phyloP scores from a whole-genome alignment of 495 filamentous ascomycete species.

The Daldinia grandis region DNA sequence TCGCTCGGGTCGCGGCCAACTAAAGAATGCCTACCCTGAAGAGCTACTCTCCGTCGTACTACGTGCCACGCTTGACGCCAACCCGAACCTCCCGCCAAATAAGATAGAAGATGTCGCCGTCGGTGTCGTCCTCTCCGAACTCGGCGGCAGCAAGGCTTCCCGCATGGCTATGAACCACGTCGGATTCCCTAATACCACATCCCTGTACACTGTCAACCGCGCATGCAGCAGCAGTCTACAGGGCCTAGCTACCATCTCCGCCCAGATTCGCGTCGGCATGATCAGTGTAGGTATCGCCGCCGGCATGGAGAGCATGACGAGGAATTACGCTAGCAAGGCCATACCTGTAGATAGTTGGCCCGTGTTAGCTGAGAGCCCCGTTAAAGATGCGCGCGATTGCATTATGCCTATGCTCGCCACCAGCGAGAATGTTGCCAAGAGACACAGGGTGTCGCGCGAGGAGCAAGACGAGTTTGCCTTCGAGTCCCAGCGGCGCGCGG shows the following conservation, averaged over 20 bases:
- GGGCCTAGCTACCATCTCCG: conserved; percentile 73
- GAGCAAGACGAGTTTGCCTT: conserved; percentile 89
- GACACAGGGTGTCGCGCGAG: conserved; percentile 74
- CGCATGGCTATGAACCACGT: conserved; percentile 89
- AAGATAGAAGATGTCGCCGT: conserved; percentile 82
- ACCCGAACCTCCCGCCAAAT: conserved; percentile 76
- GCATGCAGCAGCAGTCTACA: conserved; percentile 83
- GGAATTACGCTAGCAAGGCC: conserved; percentile 83
- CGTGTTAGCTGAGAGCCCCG: conserved; percentile 67
- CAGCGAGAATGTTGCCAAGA: conserved; percentile 84
- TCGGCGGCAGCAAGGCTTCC: conserved; percentile 89
- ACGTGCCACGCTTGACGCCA: conserved; percentile 76
- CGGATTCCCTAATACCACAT: conserved; percentile 74
- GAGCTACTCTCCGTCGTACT: conserved; percentile 86
- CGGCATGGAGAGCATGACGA: conserved; percentile 93
- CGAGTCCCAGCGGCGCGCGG: conserved; percentile 74
- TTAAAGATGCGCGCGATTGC: conserved; percentile 80
- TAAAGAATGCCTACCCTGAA: conserved; percentile 90
- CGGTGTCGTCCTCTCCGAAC: conserved; percentile 88
- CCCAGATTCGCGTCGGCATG: conserved; percentile 73
- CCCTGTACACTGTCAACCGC: conserved; percentile 86
- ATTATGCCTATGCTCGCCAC: conserved; percentile 95
- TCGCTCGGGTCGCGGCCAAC: conserved; percentile 80
- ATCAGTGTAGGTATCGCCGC: conserved; percentile 85
- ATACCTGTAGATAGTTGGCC: conserved; percentile 86